A percentile compares a stretch with the other conserved stretches of the same genome.
Conservation (phyloP, 2,329 filamentous ascomycete genomes). For the Colletotrichum sp. region DNA sequence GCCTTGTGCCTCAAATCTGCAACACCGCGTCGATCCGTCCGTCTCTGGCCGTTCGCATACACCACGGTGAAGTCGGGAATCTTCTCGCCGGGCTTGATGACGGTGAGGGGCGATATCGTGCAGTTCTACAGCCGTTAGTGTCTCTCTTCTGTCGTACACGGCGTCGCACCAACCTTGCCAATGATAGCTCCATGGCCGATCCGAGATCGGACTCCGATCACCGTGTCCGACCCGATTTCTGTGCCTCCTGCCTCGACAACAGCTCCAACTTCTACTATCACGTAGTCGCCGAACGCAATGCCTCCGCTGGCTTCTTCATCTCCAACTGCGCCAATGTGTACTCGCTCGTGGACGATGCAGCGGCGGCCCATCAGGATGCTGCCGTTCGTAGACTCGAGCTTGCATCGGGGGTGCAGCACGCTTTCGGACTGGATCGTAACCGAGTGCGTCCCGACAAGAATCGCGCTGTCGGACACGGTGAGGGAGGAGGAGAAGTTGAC, state of each 20-base stretch:
- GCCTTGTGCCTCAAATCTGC: slow-evolving; percentile 68
- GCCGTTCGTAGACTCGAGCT: slow-evolving; percentile 78
- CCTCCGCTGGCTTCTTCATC: slow-evolving; percentile 45
- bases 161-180: slow-evolving; percentile 56
- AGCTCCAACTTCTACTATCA: slow-evolving; percentile 65
- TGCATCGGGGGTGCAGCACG: slow-evolving; percentile 85
- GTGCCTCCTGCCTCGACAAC: slow-evolving; percentile 67
- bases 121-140: slow-evolving; percentile 57
- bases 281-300: slow-evolving; percentile 64
- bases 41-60: slow-evolving; percentile 66
- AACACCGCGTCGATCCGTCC: slow-evolving; percentile 64
- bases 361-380: slow-evolving; percentile 82
- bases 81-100: slow-evolving; percentile 60
- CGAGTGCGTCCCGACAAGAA: slow-evolving; percentile 73
- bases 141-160: neutral
- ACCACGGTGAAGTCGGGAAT: slow-evolving; percentile 73
- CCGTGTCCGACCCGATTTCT: slow-evolving; percentile 64
- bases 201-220: slow-evolving; percentile 63
- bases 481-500: slow-evolving; percentile 66
- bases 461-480: slow-evolving; percentile 66
- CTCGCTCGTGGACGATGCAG: slow-evolving; percentile 80
- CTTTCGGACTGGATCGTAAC: slow-evolving; percentile 80
- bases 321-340: slow-evolving; percentile 56
- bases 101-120: slow-evolving; percentile 70
- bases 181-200: slow-evolving; percentile 66